Conservation (phyloP, 225 moss, liverwort and hornwort species). For the Antitrichia curtipendula region DNA sequence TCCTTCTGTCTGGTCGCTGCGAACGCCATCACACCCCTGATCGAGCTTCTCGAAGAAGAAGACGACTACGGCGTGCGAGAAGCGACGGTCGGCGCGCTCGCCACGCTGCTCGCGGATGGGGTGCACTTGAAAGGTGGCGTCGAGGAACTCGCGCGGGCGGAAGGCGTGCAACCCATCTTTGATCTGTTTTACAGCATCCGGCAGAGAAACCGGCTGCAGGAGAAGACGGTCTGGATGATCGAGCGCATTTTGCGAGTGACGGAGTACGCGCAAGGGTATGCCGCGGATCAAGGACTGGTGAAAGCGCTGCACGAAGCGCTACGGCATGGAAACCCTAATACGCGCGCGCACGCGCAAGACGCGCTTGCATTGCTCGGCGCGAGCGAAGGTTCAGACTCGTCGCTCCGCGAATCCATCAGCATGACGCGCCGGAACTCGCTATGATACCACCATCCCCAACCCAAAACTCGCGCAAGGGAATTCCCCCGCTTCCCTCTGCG, state of each 20-base stretch:
- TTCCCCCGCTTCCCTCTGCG: background rate
- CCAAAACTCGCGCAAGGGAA: background rate
- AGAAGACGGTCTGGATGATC: constrained; percentile 34
- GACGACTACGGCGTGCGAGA: constrained; percentile 24
- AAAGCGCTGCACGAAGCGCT: constrained; percentile 35
- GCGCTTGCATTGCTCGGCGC: constrained; percentile 20
- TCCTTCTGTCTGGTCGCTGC: constrained; percentile 34
- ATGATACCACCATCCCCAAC: background rate
- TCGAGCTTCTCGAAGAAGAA: constrained; percentile 36
- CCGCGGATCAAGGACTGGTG: constrained; percentile 33
- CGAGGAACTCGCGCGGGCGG: constrained; percentile 17
- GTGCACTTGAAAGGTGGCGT: constrained; percentile 21
- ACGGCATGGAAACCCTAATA: constrained; percentile 11
- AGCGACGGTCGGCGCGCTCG: constrained; percentile 21
- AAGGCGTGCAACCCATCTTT: constrained; percentile 38
- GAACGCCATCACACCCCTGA: constrained; percentile 7
- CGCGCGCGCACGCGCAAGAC: constrained; percentile 19
- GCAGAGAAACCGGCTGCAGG: constrained; percentile 24
- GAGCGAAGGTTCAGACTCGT: background rate
- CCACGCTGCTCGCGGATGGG: constrained; percentile 29
- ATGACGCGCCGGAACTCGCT: background rate
- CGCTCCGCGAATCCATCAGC: background rate
- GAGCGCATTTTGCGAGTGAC: constrained; percentile 23
- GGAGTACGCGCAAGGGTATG: constrained; percentile 21
- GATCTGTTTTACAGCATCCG: constrained; percentile 33